Conservation (phyloP, 305 asterid species). For the Fraxinus platypoda region DNA sequence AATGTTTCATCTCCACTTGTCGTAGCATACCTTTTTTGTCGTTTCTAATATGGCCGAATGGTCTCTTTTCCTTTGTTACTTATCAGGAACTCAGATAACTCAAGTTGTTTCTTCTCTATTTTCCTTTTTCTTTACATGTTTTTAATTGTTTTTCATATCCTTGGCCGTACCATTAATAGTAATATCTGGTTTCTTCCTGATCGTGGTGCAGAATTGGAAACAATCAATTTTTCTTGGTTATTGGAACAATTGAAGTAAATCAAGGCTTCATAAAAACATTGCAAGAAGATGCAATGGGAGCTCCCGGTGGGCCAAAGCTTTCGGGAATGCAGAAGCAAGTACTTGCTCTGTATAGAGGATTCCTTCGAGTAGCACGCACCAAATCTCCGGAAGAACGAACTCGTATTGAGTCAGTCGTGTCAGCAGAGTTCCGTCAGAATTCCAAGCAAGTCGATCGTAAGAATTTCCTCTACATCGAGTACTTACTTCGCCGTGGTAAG, state of each 20-base stretch:
- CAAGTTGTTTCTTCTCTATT: not conserved
- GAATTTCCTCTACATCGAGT: conserved; percentile 71
- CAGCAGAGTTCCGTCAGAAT: conserved; percentile 69
- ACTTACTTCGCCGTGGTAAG: conserved; percentile 75
- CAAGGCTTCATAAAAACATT: not conserved
- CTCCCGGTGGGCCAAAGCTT: conserved; percentile 54
- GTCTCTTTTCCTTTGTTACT: not conserved
- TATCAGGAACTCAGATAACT: not conserved
- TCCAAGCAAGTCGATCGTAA: conserved; percentile 72
- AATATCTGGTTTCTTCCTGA: not conserved
- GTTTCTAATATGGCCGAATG: not conserved
- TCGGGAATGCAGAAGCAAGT: conserved; percentile 96
- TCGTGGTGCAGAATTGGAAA: not conserved
- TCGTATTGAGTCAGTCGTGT: conserved; percentile 60
- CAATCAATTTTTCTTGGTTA: not conserved
- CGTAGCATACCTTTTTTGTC: not conserved
- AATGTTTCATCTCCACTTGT: not conserved
- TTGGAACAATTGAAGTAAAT: not conserved
- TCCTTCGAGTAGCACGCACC: conserved; percentile 69
- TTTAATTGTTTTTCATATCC: not conserved
- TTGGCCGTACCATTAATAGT: not conserved
- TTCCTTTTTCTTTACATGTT: not conserved
- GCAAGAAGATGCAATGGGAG: conserved; percentile 51
- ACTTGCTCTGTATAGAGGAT: conserved; percentile 76
- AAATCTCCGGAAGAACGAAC: conserved; percentile 69